Evolutionary conservation across 225 moss, liverwort and hornwort genomes (phyloP).

Genomic region (Marchantia paleacea): DNA sequence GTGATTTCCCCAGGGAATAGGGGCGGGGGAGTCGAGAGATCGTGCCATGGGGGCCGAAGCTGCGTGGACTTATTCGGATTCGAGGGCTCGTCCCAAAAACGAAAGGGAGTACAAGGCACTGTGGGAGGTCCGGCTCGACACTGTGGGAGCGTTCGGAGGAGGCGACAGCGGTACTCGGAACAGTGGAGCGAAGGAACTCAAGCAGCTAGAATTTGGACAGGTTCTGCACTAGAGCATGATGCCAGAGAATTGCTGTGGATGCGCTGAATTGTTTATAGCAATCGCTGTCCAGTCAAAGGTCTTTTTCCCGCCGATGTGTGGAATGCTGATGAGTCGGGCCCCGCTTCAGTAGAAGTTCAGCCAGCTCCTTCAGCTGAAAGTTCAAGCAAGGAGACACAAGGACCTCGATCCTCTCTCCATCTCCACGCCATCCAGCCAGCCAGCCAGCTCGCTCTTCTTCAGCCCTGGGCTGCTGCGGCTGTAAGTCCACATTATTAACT

Average conservation of each 20-base stretch:
- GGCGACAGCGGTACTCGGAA: neutral
- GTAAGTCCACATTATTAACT: neutral
- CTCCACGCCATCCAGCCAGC: neutral
- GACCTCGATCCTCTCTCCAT: neutral
- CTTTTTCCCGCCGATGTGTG: too few relatives aligned
- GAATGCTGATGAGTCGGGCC: neutral
- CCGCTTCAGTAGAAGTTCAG: neutral
- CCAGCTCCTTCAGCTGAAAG: neutral
- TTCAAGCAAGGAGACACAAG: neutral
- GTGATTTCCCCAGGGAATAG: too few relatives aligned
- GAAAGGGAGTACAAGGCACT: neutral
- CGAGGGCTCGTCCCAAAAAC: neutral
- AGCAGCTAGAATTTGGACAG: neutral
- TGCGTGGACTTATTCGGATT: neutral
- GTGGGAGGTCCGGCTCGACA: neutral
- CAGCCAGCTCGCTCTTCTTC: too few relatives aligned
- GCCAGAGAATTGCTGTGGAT: slow-evolving; percentile 9
- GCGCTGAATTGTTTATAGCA: neutral
- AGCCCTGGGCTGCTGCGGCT: neutral
- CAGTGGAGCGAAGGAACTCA: neutral
- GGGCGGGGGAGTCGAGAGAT: neutral
- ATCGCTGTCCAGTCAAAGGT: too few relatives aligned
- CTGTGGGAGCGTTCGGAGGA: neutral
- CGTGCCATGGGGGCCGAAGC: neutral
- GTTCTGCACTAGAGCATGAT: neutral